Percentiles rank a stretch among this genome's conserved stretches.
Evolutionary conservation across 768 basidiomycete species (phyloP).

Genomic region (Trametes coccinea): DNA sequence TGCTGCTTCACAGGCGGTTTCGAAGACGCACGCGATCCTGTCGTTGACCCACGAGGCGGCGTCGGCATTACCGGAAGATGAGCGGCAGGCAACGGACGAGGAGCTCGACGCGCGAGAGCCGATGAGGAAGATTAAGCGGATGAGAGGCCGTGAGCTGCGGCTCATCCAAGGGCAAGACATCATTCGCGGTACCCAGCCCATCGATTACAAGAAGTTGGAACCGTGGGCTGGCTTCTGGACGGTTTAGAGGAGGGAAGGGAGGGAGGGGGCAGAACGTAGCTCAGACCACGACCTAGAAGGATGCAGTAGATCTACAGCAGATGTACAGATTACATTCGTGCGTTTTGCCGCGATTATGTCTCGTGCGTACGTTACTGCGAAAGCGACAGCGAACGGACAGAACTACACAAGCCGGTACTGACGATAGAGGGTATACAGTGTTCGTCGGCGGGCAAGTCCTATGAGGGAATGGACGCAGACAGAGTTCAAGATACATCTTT

Average conservation of each 20-base stretch:
- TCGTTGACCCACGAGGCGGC: conserved; percentile 59
- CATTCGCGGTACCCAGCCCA: conserved; percentile 47
- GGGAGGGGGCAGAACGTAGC: not conserved
- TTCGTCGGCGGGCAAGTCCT: not conserved
- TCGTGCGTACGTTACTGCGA: not conserved
- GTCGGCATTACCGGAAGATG: conserved; percentile 55
- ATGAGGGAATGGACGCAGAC: not conserved
- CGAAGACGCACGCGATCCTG: conserved; percentile 75
- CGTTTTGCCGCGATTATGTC: conserved; percentile 1
- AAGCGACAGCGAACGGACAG: not conserved
- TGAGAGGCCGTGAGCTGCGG: conserved; percentile 84
- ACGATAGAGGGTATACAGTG: not conserved
- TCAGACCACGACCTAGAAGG: not conserved
- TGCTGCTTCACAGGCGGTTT: conserved; percentile 69
- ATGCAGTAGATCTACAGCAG: not conserved
- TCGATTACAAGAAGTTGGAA: conserved; percentile 34
- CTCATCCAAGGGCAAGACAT: conserved; percentile 78
- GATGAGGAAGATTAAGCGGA: conserved; percentile 64
- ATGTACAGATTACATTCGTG: conserved; percentile 5
- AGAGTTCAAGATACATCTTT: conserved; percentile 1
- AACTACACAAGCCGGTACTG: not conserved
- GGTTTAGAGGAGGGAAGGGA: not conserved
- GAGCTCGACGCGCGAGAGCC: conserved; percentile 70
- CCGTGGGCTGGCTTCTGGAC: conserved; percentile 40
- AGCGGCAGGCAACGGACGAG: conserved; percentile 68